A percentile compares a stretch with the other conserved stretches of the same genome.
phyloP scores from a whole-genome alignment of 164 flowering plant species.

The Magnolia changhungtana region DNA sequence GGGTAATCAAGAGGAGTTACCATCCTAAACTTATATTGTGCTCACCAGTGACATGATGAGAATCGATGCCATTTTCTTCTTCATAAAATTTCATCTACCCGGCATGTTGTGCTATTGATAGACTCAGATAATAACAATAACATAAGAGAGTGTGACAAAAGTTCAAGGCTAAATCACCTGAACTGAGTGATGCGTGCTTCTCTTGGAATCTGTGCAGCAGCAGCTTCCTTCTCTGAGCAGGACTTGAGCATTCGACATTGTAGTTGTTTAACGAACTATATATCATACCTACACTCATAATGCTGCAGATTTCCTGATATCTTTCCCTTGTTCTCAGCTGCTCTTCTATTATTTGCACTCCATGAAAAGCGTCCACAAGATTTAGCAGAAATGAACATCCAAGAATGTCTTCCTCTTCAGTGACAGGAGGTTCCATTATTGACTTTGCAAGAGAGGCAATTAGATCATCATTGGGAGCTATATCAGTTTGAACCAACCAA shows the following conservation, averaged over 20 bases:
- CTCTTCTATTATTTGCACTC: conserved; percentile 82
- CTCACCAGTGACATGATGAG: not conserved
- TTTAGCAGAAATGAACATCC: conserved; percentile 80
- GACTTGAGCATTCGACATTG: conserved; percentile 52
- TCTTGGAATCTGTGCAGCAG: conserved; percentile 59
- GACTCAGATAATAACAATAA: not conserved
- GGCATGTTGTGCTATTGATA: not conserved
- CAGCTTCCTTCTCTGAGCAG: conserved; percentile 66
- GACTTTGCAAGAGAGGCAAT: conserved; percentile 75
- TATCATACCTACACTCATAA: conserved; percentile 84
- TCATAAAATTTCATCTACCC: not conserved
- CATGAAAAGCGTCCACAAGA: conserved; percentile 83
- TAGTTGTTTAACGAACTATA: conserved; percentile 70
- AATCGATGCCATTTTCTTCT: not conserved
- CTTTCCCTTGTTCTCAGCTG: conserved; percentile 57
- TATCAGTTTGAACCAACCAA: conserved; percentile 82
- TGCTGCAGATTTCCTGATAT: conserved; percentile 66
- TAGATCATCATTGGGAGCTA: conserved; percentile 75
- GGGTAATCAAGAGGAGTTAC: not conserved
- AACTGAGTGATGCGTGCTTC: conserved; percentile 45
- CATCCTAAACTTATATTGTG: not conserved
- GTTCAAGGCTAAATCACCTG: conserved; percentile 43
- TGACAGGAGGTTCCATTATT: conserved; percentile 64
- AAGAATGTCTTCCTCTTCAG: conserved; percentile 61
- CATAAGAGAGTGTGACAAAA: not conserved